Evolutionary conservation across 2,329 filamentous ascomycete species (phyloP), one percentile per base, ranked within the genome.

Genomic region (Fonsecaea pedrosoi): DNA sequence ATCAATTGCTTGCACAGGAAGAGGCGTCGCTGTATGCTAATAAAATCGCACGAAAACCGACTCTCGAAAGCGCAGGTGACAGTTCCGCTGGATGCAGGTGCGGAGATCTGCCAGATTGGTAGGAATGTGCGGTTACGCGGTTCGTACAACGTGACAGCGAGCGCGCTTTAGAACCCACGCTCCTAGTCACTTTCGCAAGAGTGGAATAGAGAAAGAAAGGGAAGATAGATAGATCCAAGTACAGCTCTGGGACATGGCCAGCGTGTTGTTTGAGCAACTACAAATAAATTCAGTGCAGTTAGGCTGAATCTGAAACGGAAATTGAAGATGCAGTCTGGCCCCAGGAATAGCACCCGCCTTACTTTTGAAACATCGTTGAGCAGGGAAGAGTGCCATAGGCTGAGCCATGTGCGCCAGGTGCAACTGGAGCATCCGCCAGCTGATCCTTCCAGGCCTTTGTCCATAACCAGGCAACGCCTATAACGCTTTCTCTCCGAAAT

Each of bases 271-370:
- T 30, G 45, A 50, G 45, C 45, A 21, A 61, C 38, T 15, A 9
- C 5, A 55, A 55, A 55, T 35, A 35, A 35, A 34, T 37, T 21
- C 30, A 35, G 35, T 9, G 54, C n/a, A 35, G 18, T 53, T 25
- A 30, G 30, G 57, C 57, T 61, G 64, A 45, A 40, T 54, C 59
- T 66, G 64, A 66, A 62, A 66, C 64, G 35, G 59, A 48, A 62
- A 45, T 62, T 54, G 64, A 54, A 59, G 30, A 53, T 64, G 38
- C 21, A 9, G 42, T 25, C n/a, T 32, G 54, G 61, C 54, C 54
- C 61, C 61, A 64, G 54, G 61, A 64, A 64, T 64, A 64, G 60
- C 30, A 62, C 53, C 50, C 21, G 8, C 60, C 34, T 35, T 21
- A 30, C 35, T 12, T 37, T 25, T 62, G 60, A 62, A 55, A 62